phyloP scores from a whole-genome alignment of 352 stramenopile species.

The Phytophthora cryptogea region DNA sequence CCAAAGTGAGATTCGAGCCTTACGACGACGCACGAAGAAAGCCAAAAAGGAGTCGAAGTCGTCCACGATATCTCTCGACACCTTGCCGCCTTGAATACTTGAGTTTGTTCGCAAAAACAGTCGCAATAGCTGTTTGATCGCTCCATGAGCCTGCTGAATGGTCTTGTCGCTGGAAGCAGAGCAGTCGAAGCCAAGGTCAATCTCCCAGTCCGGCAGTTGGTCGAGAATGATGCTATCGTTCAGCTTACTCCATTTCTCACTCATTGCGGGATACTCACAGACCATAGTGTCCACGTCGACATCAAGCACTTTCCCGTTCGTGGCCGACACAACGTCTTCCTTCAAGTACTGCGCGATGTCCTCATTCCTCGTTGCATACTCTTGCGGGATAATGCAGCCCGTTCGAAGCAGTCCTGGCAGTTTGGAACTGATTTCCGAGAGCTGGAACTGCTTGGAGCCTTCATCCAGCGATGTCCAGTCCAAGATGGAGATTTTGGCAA shows the following conservation, averaged over 20 bases:
- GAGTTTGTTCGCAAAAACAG: slow-evolving; percentile 30
- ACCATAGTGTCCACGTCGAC: slow-evolving; percentile 38
- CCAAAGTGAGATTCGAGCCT: slow-evolving; percentile 50
- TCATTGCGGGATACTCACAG: slow-evolving; percentile 34
- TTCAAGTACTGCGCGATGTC: slow-evolving; percentile 29
- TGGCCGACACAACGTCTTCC: slow-evolving; percentile 29
- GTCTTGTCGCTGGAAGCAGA: slow-evolving; percentile 18
- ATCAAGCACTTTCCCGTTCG: slow-evolving; percentile 32
- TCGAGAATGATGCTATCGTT: slow-evolving; percentile 27
- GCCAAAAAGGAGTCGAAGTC: slow-evolving; percentile 65
- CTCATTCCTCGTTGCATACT: slow-evolving; percentile 22
- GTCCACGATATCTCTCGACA: slow-evolving; percentile 28
- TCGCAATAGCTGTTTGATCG: slow-evolving; percentile 39
- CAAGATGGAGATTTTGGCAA: slow-evolving; percentile 81
- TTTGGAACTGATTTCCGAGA: slow-evolving; percentile 55
- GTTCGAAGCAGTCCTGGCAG: slow-evolving; percentile 53
- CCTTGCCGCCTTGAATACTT: slow-evolving; percentile 15
- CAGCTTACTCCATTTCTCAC: slow-evolving; percentile 40
- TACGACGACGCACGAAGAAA: slow-evolving; percentile 65
- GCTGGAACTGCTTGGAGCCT: slow-evolving; percentile 52
- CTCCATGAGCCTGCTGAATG: slow-evolving; percentile 18
- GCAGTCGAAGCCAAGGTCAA: slow-evolving; percentile 55
- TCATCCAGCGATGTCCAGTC: slow-evolving; percentile 83
- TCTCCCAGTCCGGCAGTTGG: slow-evolving; percentile 37
- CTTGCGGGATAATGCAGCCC: slow-evolving; percentile 39